These are phyloP conservation scores for Hypoxylon cercidicola DNA, from an alignment of 495 filamentous ascomycete species.

Conservation along the genomic window DNA sequence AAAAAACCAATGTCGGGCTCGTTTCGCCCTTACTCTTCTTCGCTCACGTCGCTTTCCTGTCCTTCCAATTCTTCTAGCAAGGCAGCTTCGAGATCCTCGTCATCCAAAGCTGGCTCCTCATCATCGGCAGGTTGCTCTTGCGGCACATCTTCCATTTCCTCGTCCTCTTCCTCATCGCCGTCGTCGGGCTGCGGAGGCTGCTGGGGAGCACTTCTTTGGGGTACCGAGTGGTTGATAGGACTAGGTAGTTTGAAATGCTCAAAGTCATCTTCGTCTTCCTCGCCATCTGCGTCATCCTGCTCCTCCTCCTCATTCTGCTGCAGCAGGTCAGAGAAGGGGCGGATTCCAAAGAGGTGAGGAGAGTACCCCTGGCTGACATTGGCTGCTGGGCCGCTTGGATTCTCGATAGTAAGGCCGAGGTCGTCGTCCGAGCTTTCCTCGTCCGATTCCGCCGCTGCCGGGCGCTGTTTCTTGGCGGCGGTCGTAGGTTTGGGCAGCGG, in stretches of 20 bases:
- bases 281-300: conserved; percentile 51
- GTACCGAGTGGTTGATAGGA: conserved; percentile 46
- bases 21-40: conserved; percentile 45
- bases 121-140: conserved; percentile 29
- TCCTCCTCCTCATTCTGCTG: conserved; percentile 45
- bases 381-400: conserved; percentile 52
- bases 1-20: background rate
- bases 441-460: conserved; percentile 47
- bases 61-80: conserved; percentile 48
- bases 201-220: conserved; percentile 22
- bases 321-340: conserved; percentile 55
- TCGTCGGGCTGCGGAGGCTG: conserved; percentile 16
- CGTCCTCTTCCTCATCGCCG: conserved; percentile 37
- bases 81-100: conserved; percentile 54
- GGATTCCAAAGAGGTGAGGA: conserved; percentile 49
- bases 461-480: conserved; percentile 19
- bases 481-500: conserved; percentile 39
- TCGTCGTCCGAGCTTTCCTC: conserved; percentile 60
- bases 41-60: conserved; percentile 53
- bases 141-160: conserved; percentile 45
- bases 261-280: conserved; percentile 43
- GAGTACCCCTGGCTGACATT: conserved; percentile 46
- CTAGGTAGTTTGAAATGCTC: conserved; percentile 51
- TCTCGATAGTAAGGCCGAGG: conserved; percentile 56
- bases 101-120: conserved; percentile 35